Percentiles rank a stretch among this genome's conserved stretches.
Evolutionary conservation across 257 asterid species (phyloP).

Genomic region (Fraxinus pennsylvanica): DNA sequence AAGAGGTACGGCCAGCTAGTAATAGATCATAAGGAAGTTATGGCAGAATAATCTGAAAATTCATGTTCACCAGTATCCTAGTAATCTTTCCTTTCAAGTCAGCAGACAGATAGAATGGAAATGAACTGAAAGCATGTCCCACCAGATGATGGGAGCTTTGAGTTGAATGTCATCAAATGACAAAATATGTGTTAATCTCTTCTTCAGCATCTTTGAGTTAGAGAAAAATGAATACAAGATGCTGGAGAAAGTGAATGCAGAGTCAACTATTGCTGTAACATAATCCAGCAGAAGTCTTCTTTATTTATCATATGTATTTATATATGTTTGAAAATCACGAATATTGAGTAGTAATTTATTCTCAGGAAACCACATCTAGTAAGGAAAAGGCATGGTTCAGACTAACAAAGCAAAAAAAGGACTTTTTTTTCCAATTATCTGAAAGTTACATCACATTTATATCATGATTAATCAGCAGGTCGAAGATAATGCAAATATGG

Average conservation of each 20-base stretch:
- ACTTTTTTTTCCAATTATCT: neutral
- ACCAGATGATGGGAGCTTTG: neutral
- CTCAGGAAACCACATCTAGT: neutral
- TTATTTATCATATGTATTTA: neutral
- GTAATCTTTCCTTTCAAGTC: neutral
- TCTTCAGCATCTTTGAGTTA: neutral
- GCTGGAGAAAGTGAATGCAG: neutral
- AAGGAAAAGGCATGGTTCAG: neutral
- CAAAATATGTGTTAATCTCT: neutral
- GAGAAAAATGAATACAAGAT: neutral
- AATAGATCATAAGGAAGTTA: neutral
- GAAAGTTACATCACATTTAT: neutral
- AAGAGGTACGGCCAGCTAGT: neutral
- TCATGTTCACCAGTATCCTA: neutral
- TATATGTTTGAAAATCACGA: neutral
- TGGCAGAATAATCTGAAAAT: neutral
- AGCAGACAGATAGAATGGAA: neutral
- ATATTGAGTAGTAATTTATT: neutral
- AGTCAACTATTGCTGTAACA: neutral
- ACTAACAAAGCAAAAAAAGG: neutral
- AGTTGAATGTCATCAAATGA: neutral
- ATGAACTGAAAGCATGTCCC: neutral
- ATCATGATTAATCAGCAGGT: constrained; percentile 1
- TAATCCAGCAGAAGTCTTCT: neutral
- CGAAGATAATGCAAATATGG: constrained; percentile 9